Conservation (phyloP, 2,329 filamentous ascomycete genomes). For the Scleromitrula shiraiana region DNA sequence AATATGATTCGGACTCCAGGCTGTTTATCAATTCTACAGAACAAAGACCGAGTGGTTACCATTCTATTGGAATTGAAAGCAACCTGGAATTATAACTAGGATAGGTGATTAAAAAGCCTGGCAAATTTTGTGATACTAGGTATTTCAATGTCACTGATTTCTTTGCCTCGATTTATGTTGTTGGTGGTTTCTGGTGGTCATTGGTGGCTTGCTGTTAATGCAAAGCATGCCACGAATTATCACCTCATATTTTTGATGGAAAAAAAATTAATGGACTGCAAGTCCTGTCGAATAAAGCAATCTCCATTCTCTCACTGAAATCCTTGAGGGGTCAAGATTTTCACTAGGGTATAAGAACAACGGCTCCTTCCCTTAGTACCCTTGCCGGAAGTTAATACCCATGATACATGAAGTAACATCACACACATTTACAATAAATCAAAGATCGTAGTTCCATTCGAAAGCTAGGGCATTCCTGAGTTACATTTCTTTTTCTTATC, state of each 20-base stretch:
- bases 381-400: not conserved
- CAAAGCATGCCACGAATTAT: conserved; percentile 1
- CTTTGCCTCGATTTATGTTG: not conserved
- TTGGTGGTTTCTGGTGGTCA: too few relatives aligned
- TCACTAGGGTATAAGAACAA: too few relatives aligned
- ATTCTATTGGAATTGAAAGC: not conserved
- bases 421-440: too few relatives aligned
- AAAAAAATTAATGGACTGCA: too few relatives aligned
- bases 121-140: not conserved
- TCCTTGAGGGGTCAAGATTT: too few relatives aligned
- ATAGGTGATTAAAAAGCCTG: not conserved
- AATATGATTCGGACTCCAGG: too few relatives aligned
- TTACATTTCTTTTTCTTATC: not conserved
- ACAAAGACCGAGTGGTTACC: conserved; percentile 2
- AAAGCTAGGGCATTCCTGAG: not conserved
- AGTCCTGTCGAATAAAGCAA: too few relatives aligned
- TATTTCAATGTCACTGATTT: not conserved
- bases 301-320: too few relatives aligned
- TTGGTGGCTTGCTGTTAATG: not conserved
- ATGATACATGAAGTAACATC: conserved; percentile 6
- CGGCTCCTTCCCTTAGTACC: not conserved
- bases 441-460: not conserved
- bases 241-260: too few relatives aligned
- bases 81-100: too few relatives aligned
- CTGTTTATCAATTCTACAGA: not conserved